Conservation (phyloP, 106 monocot genomes). For the Alisma plantagoaquatica region DNA sequence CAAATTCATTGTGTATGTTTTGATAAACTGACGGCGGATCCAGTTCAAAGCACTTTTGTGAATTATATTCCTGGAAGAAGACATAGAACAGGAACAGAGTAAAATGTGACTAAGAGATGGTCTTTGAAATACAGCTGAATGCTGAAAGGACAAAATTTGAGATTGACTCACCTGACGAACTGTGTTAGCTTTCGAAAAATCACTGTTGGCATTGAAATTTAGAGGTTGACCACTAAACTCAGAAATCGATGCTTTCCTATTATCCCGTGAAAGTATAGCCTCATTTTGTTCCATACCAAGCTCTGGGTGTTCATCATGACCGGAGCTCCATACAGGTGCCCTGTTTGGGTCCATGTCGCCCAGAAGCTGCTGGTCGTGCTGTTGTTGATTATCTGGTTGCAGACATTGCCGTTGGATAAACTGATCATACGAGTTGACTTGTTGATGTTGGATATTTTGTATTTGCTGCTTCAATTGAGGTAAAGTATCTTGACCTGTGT, state of each 20-base stretch:
- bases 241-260: conserved; percentile 40
- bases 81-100: conserved; percentile 39
- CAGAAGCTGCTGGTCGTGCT: conserved; percentile 35
- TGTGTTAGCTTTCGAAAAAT: too few relatives aligned
- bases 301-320: conserved; percentile 30
- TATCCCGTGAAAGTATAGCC: conserved; percentile 20
- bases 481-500: conserved; percentile 27
- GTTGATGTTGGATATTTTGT: conserved; percentile 39
- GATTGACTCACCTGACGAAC: too few relatives aligned
- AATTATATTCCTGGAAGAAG: conserved; percentile 28
- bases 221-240: conserved; percentile 37
- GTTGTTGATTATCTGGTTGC: too few relatives aligned
- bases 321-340: conserved; percentile 26
- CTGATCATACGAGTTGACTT: conserved; percentile 33
- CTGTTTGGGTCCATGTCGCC: conserved; percentile 26
- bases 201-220: conserved; percentile 25
- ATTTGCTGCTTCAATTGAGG: conserved; percentile 38
- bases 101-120: conserved; percentile 26
- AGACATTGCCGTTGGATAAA: conserved; percentile 30
- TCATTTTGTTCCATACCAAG: conserved; percentile 37
- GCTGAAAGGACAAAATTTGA: conserved; percentile 22
- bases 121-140: conserved; percentile 5
- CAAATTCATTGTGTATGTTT: conserved; percentile 50
- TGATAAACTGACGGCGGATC: conserved; percentile 29
- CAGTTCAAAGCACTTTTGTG: conserved; percentile 9